Percentiles rank a stretch among this genome's conserved stretches.
phyloP scores from a whole-genome alignment of 345 rosid genomes.

The Pelargonium nanum region DNA sequence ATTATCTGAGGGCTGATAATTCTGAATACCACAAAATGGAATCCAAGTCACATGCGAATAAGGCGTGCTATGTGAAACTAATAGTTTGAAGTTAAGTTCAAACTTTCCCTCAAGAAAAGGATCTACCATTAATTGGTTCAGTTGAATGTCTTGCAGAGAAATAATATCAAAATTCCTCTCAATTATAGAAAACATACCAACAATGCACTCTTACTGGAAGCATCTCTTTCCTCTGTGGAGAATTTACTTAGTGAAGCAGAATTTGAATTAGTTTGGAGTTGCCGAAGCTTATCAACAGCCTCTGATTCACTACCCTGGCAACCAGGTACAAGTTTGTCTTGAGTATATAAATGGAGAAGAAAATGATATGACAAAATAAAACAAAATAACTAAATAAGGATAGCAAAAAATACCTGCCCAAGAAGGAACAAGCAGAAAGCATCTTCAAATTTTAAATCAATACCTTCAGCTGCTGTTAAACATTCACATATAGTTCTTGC shows the following conservation, averaged over 20 bases:
- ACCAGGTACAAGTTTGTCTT: conserved; percentile 10
- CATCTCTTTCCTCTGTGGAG: conserved; percentile 43
- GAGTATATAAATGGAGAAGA: background rate
- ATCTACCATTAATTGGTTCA: background rate
- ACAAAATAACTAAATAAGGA: background rate
- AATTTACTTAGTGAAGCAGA: conserved; percentile 37
- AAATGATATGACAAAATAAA: background rate
- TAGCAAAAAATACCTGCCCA: conserved; percentile 52
- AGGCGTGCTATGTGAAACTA: background rate
- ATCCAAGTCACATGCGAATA: background rate
- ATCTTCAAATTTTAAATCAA: conserved; percentile 86
- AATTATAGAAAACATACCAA: conserved; percentile 33
- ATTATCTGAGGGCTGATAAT: too few species aligned
- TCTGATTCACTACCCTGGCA: conserved; percentile 66
- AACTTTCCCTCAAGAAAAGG: background rate
- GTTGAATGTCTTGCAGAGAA: background rate
- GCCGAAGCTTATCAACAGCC: conserved; percentile 59
- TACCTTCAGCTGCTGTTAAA: conserved; percentile 70
- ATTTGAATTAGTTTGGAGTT: conserved; percentile 53
- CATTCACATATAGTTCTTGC: conserved; percentile 72
- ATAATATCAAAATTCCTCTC: background rate
- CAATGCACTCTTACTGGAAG: conserved; percentile 32
- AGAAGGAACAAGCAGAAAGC: conserved; percentile 73
- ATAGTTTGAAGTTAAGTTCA: background rate
- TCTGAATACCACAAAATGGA: background rate